phyloP scores from a whole-genome alignment of 2,329 filamentous ascomycete genomes.

The Amesomyces nigricolor region DNA sequence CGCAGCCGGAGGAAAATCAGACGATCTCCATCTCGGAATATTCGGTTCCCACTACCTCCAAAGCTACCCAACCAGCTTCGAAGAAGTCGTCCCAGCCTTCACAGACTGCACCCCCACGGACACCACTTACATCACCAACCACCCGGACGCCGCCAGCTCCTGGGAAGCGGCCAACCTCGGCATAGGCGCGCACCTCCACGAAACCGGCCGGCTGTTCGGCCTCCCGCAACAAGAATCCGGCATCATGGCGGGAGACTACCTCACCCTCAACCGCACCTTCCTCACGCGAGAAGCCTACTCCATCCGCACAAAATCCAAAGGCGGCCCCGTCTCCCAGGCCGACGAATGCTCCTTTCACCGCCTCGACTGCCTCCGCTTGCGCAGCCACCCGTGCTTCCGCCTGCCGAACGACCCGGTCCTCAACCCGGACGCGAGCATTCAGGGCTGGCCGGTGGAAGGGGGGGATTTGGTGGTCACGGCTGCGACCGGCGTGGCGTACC shows the following conservation, averaged over 20 bases:
- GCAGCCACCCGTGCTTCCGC: conserved; percentile 83
- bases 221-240: conserved; percentile 85
- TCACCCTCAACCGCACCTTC: conserved; percentile 78
- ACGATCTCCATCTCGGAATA: conserved; percentile 74
- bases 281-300: conserved; percentile 76
- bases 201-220: conserved; percentile 84
- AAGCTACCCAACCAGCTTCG: conserved; percentile 81
- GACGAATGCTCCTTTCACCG: conserved; percentile 93
- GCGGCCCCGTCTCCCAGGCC: conserved; percentile 64
- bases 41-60: conserved; percentile 91
- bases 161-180: conserved; percentile 96
- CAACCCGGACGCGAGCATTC: conserved; percentile 67
- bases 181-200: conserved; percentile 87
- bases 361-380: conserved; percentile 81
- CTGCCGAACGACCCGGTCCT: conserved; percentile 67
- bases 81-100: conserved; percentile 86
- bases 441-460: conserved; percentile 79
- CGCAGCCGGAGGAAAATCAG: conserved; percentile 68
- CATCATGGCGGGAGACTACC: conserved; percentile 89
- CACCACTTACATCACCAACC: conserved; percentile 72
- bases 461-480: conserved; percentile 72
- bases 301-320: conserved; percentile 78
- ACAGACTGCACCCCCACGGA: conserved; percentile 88
- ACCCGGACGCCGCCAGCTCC: conserved; percentile 80
- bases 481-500: conserved; percentile 72